Evolutionary conservation across 2,329 filamentous ascomycete species (phyloP).

Genomic region (Fusarium humuli): DNA sequence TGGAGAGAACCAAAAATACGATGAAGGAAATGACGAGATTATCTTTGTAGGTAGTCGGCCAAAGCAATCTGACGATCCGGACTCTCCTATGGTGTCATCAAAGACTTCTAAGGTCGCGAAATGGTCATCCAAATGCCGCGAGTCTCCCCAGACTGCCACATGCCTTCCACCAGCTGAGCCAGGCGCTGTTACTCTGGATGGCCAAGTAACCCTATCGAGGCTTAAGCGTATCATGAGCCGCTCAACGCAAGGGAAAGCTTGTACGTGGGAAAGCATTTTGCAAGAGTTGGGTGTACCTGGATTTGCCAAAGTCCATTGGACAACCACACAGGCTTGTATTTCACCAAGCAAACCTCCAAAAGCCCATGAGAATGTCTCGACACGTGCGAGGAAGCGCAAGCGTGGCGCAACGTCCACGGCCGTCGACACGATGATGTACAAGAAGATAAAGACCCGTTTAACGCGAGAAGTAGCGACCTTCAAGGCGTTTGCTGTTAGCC

Average conservation of each 20-base stretch:
- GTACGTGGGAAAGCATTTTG: not conserved
- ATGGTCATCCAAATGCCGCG: not conserved
- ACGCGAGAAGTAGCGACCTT: not conserved
- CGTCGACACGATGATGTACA: too few relatives aligned
- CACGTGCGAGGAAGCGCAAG: not conserved
- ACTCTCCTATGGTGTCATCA: not conserved
- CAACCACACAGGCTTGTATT: not conserved
- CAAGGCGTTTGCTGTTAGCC: not conserved
- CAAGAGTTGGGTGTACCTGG: not conserved
- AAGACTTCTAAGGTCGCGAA: not conserved
- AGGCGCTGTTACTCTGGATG: too few relatives aligned
- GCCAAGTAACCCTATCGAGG: not conserved
- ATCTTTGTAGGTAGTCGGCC: not conserved
- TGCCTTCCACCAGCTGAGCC: not conserved
- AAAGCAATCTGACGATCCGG: not conserved
- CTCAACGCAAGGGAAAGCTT: not conserved
- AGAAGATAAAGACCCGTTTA: not conserved
- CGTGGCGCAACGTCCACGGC: not conserved
- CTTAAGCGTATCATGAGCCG: not conserved
- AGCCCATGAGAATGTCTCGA: not conserved
- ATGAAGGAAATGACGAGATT: not conserved
- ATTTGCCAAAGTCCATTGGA: not conserved
- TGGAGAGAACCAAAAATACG: not conserved
- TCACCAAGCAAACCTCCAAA: not conserved
- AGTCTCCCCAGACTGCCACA: not conserved